Conservation (phyloP, 1,284 basidiomycete genomes). For the Peniophora sp. region DNA sequence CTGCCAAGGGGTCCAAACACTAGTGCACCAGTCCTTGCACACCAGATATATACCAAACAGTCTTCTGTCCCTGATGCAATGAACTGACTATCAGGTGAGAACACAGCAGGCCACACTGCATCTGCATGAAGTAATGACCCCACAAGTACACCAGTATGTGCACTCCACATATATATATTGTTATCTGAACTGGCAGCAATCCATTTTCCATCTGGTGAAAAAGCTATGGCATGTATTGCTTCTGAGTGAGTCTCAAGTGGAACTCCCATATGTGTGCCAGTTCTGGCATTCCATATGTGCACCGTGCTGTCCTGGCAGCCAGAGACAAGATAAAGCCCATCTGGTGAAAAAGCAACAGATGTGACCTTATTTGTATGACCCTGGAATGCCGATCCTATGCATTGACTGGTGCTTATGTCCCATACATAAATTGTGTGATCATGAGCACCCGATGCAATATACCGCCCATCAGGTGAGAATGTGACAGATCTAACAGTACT, state of each 20-base stretch:
- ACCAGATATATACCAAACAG: neutral
- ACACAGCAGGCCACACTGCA: neutral
- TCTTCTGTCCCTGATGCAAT: neutral
- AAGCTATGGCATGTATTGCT: neutral
- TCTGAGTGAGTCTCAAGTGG: neutral
- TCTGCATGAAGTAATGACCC: neutral
- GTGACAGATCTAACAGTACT: neutral
- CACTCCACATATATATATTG: neutral
- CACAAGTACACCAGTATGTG: neutral
- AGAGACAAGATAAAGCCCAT: neutral
- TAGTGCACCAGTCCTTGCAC: neutral
- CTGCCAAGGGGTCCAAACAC: neutral
- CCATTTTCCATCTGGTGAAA: neutral
- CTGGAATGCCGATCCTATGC: neutral
- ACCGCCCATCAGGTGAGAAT: neutral
- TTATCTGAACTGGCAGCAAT: neutral
- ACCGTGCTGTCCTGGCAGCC: neutral
- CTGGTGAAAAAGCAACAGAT: neutral
- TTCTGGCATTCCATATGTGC: neutral
- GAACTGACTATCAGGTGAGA: neutral
- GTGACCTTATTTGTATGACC: neutral
- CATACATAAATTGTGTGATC: neutral
- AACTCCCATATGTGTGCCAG: neutral
- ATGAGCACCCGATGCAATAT: neutral
- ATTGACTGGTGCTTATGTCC: neutral